Base-by-base conservation (phyloP, 1,139 yeast genomes). In the Nakaseomyces glabratus region DNA sequence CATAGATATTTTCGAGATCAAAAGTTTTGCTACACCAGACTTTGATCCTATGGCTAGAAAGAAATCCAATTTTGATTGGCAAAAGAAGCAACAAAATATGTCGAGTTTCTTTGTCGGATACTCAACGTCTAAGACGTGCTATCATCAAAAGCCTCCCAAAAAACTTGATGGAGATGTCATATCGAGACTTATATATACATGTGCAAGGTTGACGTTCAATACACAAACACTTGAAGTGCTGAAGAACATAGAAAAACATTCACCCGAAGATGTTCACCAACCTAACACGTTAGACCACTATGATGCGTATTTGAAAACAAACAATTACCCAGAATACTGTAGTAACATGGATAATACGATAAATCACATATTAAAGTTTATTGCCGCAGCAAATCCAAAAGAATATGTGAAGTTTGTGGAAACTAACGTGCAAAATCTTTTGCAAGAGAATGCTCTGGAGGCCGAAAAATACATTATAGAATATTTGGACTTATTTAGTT, bases 371-470 rank as follows among this genome's bases (percentile, higher is more conserved):
- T 39, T 50, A 22, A 44, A 53, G 24, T 53, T 44, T 34, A 24
- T 46, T 4, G 53, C 58, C 1, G 57, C 59, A 16, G 44, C 60
- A 5, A 55, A 55, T 36, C 52, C 58, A n/a, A 36, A 38, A 6
- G 52, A 51, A 28, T 55, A 42, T 31, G 40, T 40, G 10, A 37
- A 43, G 16, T 52, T 41, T 37, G 26, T 54, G 11, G 45, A 41
- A 16, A 36, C 37, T 8, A 37, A 37, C n/a, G 41, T 51, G 9
- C 25, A 46, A 17, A 40, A 42, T 7, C 57, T 57, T 9, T 23
- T 52, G 11, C 30, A 26, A 15, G 30, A 26, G 10, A 26, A 26
- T 11, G 30, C 30, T 7, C 21, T 11, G 21, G 30, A 26, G 15
- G 30, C 30, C 7, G 30, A 26, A 10, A 20, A 20, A 4, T 26